A percentile compares a stretch with the other conserved stretches of the same genome.
These are phyloP conservation scores for Entomortierella parvispora DNA, from an alignment of 192 early-diverging fungal genomes.

Conservation along the genomic window DNA sequence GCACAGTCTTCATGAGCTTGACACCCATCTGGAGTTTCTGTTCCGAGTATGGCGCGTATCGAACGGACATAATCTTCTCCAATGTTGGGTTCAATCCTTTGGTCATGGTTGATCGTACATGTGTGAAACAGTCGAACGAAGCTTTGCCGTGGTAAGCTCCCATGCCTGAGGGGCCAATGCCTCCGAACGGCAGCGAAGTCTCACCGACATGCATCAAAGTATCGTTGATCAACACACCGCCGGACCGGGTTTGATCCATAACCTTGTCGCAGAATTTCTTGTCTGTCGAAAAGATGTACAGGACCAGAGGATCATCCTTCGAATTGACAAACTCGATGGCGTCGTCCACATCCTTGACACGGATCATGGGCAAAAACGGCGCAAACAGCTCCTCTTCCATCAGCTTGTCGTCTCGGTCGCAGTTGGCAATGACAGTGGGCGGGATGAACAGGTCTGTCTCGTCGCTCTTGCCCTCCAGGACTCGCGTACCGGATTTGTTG, in stretches of 20 bases:
- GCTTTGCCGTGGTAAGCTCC: conserved; percentile 80
- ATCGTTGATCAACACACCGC: conserved; percentile 79
- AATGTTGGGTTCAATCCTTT: conserved; percentile 19
- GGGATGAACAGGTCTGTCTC: conserved; percentile 72
- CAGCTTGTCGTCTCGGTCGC: conserved; percentile 64
- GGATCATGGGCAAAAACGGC: conserved; percentile 83
- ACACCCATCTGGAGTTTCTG: neutral
- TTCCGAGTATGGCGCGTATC: conserved; percentile 1
- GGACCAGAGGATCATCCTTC: conserved; percentile 76
- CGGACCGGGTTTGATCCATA: conserved; percentile 64
- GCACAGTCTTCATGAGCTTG: neutral
- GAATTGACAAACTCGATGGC: conserved; percentile 68
- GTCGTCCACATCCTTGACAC: conserved; percentile 68
- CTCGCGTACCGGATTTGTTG: conserved; percentile 55
- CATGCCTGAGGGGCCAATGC: conserved; percentile 79
- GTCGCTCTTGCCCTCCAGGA: conserved; percentile 66
- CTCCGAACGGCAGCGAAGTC: conserved; percentile 77
- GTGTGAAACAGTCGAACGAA: conserved; percentile 80
- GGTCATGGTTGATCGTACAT: conserved; percentile 69
- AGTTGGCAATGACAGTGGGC: conserved; percentile 79
- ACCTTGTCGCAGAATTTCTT: conserved; percentile 66
- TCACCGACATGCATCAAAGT: conserved; percentile 66
- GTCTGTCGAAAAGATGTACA: conserved; percentile 79
- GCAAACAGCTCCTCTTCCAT: conserved; percentile 94
- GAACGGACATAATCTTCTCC: neutral